Conservation (phyloP, 371 early-diverging fungal species). For the Circinella minor region DNA sequence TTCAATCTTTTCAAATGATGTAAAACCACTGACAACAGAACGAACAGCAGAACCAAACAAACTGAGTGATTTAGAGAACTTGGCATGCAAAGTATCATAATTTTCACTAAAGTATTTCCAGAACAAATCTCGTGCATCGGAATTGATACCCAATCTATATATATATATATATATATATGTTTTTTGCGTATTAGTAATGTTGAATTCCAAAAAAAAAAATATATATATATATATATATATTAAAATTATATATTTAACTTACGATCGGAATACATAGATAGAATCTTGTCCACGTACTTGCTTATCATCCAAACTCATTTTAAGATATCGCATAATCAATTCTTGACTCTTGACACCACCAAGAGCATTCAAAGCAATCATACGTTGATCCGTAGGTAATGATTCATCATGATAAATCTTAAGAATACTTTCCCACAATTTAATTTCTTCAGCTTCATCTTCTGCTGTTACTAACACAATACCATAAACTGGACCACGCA, state of each 20-base stretch:
- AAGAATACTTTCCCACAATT: slow-evolving; percentile 71
- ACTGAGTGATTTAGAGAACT: slow-evolving; percentile 73
- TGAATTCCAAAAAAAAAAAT: not conserved
- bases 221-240: not conserved
- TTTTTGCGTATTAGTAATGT: not conserved
- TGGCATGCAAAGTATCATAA: slow-evolving; percentile 68
- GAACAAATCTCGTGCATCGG: slow-evolving; percentile 66
- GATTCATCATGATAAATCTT: slow-evolving; percentile 73
- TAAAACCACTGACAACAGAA: slow-evolving; percentile 71
- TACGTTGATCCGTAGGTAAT: slow-evolving; percentile 74
- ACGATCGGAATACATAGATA: slow-evolving; percentile 60
- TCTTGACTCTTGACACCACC: slow-evolving; percentile 70
- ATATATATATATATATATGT: not conserved
- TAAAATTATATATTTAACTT: slow-evolving; percentile 8
- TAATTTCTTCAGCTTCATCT: slow-evolving; percentile 63
- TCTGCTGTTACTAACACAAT: slow-evolving; percentile 74
- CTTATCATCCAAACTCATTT: slow-evolving; percentile 69
- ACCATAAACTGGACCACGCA: slow-evolving; percentile 81
- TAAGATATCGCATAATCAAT: slow-evolving; percentile 62
- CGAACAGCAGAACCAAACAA: slow-evolving; percentile 80
- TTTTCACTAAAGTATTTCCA: slow-evolving; percentile 83
- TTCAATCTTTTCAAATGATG: slow-evolving; percentile 63
- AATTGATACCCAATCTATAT: slow-evolving; percentile 56
- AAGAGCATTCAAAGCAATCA: slow-evolving; percentile 77
- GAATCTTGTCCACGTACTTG: slow-evolving; percentile 87